Base-by-base conservation (phyloP, 352 stramenopile genomes). In the Pythium aquatile region DNA sequence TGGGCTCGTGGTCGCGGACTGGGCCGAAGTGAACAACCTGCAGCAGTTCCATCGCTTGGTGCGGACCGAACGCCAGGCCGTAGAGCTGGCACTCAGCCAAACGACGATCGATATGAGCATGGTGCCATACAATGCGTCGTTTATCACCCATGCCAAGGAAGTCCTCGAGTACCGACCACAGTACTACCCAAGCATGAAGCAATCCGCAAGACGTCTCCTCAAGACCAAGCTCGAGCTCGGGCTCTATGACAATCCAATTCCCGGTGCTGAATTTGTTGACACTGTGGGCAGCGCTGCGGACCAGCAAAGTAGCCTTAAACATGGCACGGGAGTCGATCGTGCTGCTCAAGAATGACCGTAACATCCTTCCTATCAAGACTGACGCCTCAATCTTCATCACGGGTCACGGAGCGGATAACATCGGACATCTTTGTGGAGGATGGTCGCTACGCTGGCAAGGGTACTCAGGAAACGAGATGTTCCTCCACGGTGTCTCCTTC, bases 71-170 rank as follows among this genome's bases (percentile, higher is more conserved):
- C 57, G 63, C 0, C 69, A 90, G 29, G 78, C 83, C n/a, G 65
- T 85, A 0, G 64, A 65, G 13, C 59, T 81, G 9, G 65, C 81
- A 13, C 71, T 96, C 51, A 44, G 56, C 42, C 80, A 91, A 54
- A 87, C 83, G 3, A 77, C 68, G 26, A 70, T 96, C n/a, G 88
- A 96, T 57, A 92, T 96, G 75, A 88, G 76, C 55, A 95, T 95
- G 86, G 80, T 89, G 3, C 63, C 67, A 8, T 58, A 77, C 48
- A 69, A 63, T 37, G 55, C 57, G 14, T 65, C 60, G 5, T 80
- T 77, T 48, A 80, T 80, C 51, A 24, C 5, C 3, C 49, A 63
- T 13, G 53, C 60, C 3, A 74, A 69, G 48, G 26, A 70, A 32
- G 37, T 74, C 0, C 28, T 77, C 0, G 33, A 54, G 14, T 13